Evolutionary conservation across 495 filamentous ascomycete species (phyloP).

Genomic region (Geopyxis carbonaria): DNA sequence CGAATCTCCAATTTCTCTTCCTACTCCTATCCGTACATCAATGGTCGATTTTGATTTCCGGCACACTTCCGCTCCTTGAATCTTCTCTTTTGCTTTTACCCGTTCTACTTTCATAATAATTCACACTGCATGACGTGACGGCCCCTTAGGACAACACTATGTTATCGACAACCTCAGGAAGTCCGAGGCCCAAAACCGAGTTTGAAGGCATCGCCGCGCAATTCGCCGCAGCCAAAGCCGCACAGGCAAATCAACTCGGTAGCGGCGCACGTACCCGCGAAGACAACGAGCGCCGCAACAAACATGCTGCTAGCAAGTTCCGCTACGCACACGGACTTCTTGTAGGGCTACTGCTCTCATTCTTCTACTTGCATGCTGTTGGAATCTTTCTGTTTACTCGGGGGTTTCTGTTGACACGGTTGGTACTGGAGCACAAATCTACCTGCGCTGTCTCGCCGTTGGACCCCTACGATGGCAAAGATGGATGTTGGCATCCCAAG

Average conservation of each 20-base stretch:
- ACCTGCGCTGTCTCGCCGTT: conserved; percentile 56
- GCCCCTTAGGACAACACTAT: too few relatives aligned
- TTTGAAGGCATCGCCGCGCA: conserved; percentile 27
- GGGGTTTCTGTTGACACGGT: conserved; percentile 87
- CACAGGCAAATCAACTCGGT: conserved; percentile 24
- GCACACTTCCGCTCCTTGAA: too few relatives aligned
- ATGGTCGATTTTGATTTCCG: too few relatives aligned
- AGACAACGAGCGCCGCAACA: conserved; percentile 12
- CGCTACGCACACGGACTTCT: conserved; percentile 37
- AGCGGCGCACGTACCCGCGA: conserved; percentile 8
- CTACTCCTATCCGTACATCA: too few relatives aligned
- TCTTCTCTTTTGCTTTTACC: too few relatives aligned
- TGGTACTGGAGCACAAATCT: conserved; percentile 82
- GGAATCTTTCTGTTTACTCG: conserved; percentile 87
- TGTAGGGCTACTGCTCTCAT: conserved; percentile 33
- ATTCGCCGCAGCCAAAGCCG: conserved; percentile 27
- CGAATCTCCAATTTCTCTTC: too few relatives aligned
- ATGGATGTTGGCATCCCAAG: conserved; percentile 90
- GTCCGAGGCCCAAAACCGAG: conserved; percentile 14
- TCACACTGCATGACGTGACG: too few relatives aligned
- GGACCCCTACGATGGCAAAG: conserved; percentile 26
- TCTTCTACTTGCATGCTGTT: conserved; percentile 50
- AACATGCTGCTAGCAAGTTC: conserved; percentile 30
- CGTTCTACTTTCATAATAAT: too few relatives aligned
- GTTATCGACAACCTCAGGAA: too few relatives aligned